phyloP scores from a whole-genome alignment of 148 eudicot species.

The Pharnaceum exiguum region DNA sequence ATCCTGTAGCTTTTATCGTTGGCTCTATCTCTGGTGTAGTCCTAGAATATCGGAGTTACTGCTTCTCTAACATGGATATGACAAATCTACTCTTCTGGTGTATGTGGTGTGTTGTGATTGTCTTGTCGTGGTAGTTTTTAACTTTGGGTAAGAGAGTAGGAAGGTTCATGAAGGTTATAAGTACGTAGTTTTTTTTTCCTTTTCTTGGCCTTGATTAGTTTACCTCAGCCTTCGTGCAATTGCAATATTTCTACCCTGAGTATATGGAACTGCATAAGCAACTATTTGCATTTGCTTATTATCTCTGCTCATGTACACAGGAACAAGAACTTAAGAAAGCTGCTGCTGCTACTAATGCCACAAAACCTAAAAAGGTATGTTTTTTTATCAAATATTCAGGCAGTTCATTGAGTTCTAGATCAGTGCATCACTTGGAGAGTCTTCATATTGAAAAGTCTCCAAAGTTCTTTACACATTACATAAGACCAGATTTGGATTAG shows the following conservation, averaged over 20 bases:
- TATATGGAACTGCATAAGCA: background rate
- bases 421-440: background rate
- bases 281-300: background rate
- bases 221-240: too few species aligned
- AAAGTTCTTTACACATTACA: background rate
- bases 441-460: background rate
- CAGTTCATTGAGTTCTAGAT: conserved; percentile 1
- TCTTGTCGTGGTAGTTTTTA: too few species aligned
- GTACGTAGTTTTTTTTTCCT: too few species aligned
- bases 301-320: conserved; percentile 13
- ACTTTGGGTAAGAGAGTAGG: too few species aligned
- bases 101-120: too few species aligned
- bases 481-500: background rate
- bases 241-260: too few species aligned
- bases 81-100: too few species aligned
- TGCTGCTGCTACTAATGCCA: conserved; percentile 15
- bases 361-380: conserved; percentile 23
- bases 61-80: too few species aligned
- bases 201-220: too few species aligned
- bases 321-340: conserved; percentile 26
- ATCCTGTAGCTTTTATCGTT: background rate
- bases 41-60: too few species aligned
- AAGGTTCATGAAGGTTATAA: too few species aligned
- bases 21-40: background rate
- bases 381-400: background rate